Evolutionary conservation across 2,329 filamentous ascomycete genomes (phyloP).

Genomic region (Colletotrichum scovillei): DNA sequence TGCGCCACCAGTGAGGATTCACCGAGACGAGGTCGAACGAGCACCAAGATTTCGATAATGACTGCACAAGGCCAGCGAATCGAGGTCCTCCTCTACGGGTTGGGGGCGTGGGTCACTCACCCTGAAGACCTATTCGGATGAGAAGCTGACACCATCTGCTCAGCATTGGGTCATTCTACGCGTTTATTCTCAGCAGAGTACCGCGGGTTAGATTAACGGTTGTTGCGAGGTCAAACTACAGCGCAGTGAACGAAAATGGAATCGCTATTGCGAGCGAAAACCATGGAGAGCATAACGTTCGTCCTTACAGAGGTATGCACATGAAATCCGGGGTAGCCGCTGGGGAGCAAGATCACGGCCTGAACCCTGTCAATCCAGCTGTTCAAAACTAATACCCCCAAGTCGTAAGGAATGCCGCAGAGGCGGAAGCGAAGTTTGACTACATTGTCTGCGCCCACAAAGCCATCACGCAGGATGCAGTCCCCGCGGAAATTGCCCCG

Average conservation of each 20-base stretch:
- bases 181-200: conserved; percentile 60
- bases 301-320: conserved; percentile 52
- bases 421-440: conserved; percentile 61
- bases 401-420: conserved; percentile 58
- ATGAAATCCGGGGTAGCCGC: background rate
- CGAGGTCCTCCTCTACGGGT: conserved; percentile 60
- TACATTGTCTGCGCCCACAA: conserved; percentile 69
- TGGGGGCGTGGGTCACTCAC: conserved; percentile 60
- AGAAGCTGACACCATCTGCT: background rate
- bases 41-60: conserved; percentile 12
- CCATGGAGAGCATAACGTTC: conserved; percentile 65
- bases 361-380: background rate
- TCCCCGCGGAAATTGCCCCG: conserved; percentile 47
- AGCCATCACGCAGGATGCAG: conserved; percentile 55
- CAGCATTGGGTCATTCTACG: conserved; percentile 69
- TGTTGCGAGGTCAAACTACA: conserved; percentile 71
- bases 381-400: conserved; percentile 32
- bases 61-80: conserved; percentile 36
- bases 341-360: too few species aligned
- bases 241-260: conserved; percentile 62
- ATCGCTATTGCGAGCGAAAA: conserved; percentile 65
- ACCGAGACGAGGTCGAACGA: background rate
- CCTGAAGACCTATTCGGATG: background rate
- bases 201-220: conserved; percentile 64
- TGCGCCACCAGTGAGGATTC: background rate